Conservation (phyloP, 2,329 filamentous ascomycete species). For the Domatiomyces catenatus region DNA sequence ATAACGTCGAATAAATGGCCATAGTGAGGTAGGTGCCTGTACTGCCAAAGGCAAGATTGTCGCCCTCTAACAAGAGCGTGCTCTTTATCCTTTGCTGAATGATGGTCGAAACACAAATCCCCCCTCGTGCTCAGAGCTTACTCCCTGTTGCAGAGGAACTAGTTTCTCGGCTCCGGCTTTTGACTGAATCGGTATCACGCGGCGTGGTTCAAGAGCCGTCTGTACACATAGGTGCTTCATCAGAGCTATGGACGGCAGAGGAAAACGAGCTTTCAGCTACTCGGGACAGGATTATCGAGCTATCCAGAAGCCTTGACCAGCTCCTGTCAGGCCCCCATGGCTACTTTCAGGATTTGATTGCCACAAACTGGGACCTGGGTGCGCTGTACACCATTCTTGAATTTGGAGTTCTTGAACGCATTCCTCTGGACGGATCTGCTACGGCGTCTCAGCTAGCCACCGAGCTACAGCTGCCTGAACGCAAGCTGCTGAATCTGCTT, state of each 20-base stretch:
- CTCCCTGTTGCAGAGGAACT: neutral
- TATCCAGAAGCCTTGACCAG: conserved; percentile 4
- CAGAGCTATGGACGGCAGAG: conserved; percentile 5
- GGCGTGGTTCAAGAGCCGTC: conserved; percentile 7
- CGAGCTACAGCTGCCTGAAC: conserved; percentile 3
- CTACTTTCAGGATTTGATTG: conserved; percentile 12
- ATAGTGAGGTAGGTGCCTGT: neutral
- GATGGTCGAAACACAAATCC: neutral
- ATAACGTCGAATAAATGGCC: neutral
- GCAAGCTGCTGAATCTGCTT: conserved; percentile 9
- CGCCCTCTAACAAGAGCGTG: neutral
- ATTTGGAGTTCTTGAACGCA: conserved; percentile 9
- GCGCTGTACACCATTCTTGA: conserved; percentile 11
- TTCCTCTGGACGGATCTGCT: conserved; percentile 5
- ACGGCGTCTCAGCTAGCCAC: conserved; percentile 2
- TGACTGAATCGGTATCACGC: neutral
- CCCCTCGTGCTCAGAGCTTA: neutral
- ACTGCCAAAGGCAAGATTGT: neutral
- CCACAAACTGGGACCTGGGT: conserved; percentile 13
- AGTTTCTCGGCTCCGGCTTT: neutral
- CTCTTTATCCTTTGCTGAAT: neutral
- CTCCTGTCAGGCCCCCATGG: conserved; percentile 10
- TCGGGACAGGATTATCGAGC: conserved; percentile 2
- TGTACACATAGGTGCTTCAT: conserved; percentile 1
- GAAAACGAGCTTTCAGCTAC: neutral